These are phyloP conservation scores for Phylloporus sp. DNA, from an alignment of 768 basidiomycete species.

Conservation along the genomic window DNA sequence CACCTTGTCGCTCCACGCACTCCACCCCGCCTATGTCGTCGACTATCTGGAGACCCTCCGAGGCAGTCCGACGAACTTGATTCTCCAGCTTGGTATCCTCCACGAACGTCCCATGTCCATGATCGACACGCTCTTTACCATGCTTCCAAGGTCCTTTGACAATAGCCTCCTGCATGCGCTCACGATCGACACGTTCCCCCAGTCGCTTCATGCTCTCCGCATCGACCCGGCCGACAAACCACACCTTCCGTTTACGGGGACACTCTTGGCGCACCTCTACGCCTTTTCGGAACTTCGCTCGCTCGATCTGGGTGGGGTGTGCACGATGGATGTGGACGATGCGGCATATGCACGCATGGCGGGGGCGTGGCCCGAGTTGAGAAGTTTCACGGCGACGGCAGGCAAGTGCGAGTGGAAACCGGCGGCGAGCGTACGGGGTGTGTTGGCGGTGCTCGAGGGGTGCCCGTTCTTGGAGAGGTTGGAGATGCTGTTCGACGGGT, in stretches of 20 bases:
- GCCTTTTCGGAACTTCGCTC: conserved; percentile 13
- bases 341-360: conserved; percentile 13
- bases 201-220: too few species aligned
- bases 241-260: conserved; percentile 17
- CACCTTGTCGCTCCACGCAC: conserved; percentile 22
- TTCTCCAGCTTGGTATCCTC: conserved; percentile 22
- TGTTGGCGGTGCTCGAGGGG: conserved; percentile 18
- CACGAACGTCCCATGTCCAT: conserved; percentile 19
- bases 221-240: too few species aligned
- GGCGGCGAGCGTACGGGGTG: conserved; percentile 14
- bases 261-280: conserved; percentile 13
- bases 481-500: conserved; percentile 21
- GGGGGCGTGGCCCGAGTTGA: conserved; percentile 7
- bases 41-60: conserved; percentile 20
- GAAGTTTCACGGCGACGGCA: conserved; percentile 16
- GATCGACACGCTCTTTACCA: conserved; percentile 7
- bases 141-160: conserved; percentile 14
- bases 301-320: conserved; percentile 21
- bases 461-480: conserved; percentile 18
- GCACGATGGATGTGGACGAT: conserved; percentile 19
- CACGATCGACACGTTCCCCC: conserved; percentile 18
- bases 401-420: conserved; percentile 17
- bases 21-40: conserved; percentile 18
- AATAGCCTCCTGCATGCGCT: conserved; percentile 7
- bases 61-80: conserved; percentile 15